Conservation (phyloP, 2,329 filamentous ascomycete species). For the Scedosporium apiospermum region DNA sequence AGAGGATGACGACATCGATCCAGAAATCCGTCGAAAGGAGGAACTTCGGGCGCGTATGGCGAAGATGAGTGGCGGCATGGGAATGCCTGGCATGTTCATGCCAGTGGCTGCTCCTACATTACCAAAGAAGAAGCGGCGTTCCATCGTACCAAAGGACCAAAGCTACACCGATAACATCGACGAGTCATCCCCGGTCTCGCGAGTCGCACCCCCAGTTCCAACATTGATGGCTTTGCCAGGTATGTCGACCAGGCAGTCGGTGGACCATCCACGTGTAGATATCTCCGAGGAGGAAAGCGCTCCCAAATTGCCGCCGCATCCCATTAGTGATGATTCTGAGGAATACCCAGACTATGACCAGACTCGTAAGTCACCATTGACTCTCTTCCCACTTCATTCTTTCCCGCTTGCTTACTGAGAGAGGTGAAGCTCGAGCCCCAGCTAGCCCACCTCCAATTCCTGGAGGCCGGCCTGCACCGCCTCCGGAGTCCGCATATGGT, state of each 20-base stretch:
- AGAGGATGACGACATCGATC: slow-evolving; percentile 78
- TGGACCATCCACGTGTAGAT: slow-evolving; percentile 34
- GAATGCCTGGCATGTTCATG: slow-evolving; percentile 89
- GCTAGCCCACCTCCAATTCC: slow-evolving; percentile 31
- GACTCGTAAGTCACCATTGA: background rate
- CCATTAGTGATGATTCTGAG: background rate
- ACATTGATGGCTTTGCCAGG: slow-evolving; percentile 61
- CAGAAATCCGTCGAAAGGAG: slow-evolving; percentile 74
- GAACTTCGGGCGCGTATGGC: slow-evolving; percentile 93
- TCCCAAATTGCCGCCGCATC: slow-evolving; percentile 9
- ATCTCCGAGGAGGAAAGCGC: slow-evolving; percentile 22
- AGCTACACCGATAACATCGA: slow-evolving; percentile 22
- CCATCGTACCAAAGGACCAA: background rate
- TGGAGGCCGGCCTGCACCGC: slow-evolving; percentile 42
- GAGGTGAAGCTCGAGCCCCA: slow-evolving; percentile 20
- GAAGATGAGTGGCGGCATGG: slow-evolving; percentile 97
- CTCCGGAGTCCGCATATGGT: slow-evolving; percentile 53
- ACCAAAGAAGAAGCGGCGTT: slow-evolving; percentile 47
- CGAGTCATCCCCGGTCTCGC: slow-evolving; percentile 32
- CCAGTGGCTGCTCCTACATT: slow-evolving; percentile 42
- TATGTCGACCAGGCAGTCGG: slow-evolving; percentile 49
- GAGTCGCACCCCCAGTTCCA: slow-evolving; percentile 44
- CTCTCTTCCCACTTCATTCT: background rate
- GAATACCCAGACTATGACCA: background rate
- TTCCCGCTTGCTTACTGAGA: background rate